Percentiles rank a stretch among this genome's conserved stretches.
Evolutionary conservation across 345 rosid genomes (phyloP).

Genomic region (Fremontodendron californicum): DNA sequence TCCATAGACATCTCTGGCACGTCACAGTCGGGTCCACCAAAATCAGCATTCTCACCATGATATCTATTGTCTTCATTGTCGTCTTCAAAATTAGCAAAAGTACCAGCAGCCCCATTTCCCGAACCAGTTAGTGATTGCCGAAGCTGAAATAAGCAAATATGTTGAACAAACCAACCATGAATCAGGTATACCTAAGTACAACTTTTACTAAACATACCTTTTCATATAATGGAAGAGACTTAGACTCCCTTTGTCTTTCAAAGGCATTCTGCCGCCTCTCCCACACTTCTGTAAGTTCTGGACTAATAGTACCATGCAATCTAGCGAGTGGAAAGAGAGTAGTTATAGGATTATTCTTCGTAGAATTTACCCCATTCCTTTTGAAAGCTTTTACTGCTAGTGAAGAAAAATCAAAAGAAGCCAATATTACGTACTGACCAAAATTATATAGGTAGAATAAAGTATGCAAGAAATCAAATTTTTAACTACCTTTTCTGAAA

Average conservation of each 20-base stretch:
- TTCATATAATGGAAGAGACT: conserved; percentile 59
- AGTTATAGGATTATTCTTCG: conserved; percentile 35
- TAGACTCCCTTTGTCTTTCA: conserved; percentile 30
- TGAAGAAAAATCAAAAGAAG: conserved; percentile 16
- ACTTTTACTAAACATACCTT: conserved; percentile 44
- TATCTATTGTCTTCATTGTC: conserved; percentile 36
- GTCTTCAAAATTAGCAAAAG: conserved; percentile 32
- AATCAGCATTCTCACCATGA: conserved; percentile 51
- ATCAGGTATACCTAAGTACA: not conserved
- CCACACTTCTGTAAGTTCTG: conserved; percentile 71
- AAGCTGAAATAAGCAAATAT: conserved; percentile 51
- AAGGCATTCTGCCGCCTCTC: conserved; percentile 29
- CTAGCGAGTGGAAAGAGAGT: conserved; percentile 78
- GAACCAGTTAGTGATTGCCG: conserved; percentile 56
- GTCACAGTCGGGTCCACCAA: conserved; percentile 43
- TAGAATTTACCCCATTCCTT: conserved; percentile 36
- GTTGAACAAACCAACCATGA: conserved; percentile 11
- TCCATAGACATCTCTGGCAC: conserved; percentile 54
- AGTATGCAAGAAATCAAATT: conserved; percentile 6
- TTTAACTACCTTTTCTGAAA: conserved; percentile 63
- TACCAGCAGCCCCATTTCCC: conserved; percentile 34
- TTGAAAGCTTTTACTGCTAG: conserved; percentile 61
- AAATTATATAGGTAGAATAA: conserved; percentile 7
- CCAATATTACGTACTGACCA: conserved; percentile 18
- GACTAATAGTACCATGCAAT: conserved; percentile 61